These are phyloP conservation scores for Geum urbanum DNA, from an alignment of 306 rosid species.

Conservation along the genomic window DNA sequence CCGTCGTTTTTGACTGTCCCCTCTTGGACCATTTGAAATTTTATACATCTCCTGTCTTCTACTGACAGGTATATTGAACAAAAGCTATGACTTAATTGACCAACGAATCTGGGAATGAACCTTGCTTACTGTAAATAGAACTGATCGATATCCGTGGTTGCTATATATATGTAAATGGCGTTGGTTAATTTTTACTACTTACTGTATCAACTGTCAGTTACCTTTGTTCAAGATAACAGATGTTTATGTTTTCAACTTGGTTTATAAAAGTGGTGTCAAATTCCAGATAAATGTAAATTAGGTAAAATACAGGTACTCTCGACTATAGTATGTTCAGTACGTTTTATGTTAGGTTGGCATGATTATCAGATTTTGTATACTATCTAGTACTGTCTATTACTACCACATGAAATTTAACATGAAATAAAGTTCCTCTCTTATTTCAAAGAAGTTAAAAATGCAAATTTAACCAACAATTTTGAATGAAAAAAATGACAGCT, in stretches of 20 bases:
- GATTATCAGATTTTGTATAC: too few relatives aligned
- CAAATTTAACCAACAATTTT: neutral
- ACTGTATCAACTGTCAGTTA: neutral
- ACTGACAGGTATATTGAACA: conserved; percentile 25
- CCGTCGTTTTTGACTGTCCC: neutral
- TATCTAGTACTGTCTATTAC: too few relatives aligned
- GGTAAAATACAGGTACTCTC: too few relatives aligned
- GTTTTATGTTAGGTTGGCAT: too few relatives aligned
- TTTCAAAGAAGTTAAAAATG: neutral
- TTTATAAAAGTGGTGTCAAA: too few relatives aligned
- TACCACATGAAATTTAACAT: too few relatives aligned
- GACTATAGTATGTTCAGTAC: too few relatives aligned
- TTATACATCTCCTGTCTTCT: neutral
- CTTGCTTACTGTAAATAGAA: conserved; percentile 15
- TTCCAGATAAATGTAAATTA: too few relatives aligned
- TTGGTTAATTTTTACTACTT: too few relatives aligned
- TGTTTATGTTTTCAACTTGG: too few relatives aligned
- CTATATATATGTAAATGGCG: conserved; percentile 3
- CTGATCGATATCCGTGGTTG: neutral
- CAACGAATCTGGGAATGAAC: neutral
- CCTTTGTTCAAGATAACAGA: neutral
- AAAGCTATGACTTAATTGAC: conserved; percentile 7
- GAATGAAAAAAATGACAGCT: neutral
- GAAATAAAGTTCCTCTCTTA: too few relatives aligned
- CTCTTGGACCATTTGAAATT: neutral